Evolutionary conservation across 305 asterid genomes (phyloP), one percentile per base, ranked within the genome.

Genomic region (Fraxinus ornus): DNA sequence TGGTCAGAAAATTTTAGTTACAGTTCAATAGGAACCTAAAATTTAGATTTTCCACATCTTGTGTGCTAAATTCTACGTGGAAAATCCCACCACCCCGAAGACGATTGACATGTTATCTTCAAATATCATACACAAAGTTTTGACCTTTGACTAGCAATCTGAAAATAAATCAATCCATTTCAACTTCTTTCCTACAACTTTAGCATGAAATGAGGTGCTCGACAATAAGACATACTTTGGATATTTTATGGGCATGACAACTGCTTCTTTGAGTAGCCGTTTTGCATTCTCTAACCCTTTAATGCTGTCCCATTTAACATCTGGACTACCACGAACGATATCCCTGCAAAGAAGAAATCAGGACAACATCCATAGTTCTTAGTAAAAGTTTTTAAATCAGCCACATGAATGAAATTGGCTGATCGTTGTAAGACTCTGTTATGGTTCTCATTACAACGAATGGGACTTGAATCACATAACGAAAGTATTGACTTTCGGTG

Each of bases 171-270:
- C 10, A 4, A 70, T 70, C 39, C 0, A 70, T 28, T 70, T 28
- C 41, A 28, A 70, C 22, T 70, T 70, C 36, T 5, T 68, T 68
- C 39, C 75, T 30, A 37, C 5, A 30, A 70, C 8, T 30, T 70
- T 22, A 80, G 80, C 71, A 80, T 32, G 73, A 80, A 82, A 82
- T 55, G 73, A 81, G 74, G 80, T 76, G 82, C 77, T 70, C 77
- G 28, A 28, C 33, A 37, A 37, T 5, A 82, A 28, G 77, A 87
- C 92, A 82, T 83, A 92, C 99, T 90, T 90, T 22, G 99, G 98
- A 89, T 95, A 95, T 86, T 95, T 95, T 84, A 95, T 95, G 15
- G 99, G 99, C 99, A 94, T 94, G 62, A 95, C 99, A 81, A 95
- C 97, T 77, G 97, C 97, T 89, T 95, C 98, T 90, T 95, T 95